Conservation (phyloP, 2,329 filamentous ascomycete genomes). For the Fusarium bactridioides region DNA sequence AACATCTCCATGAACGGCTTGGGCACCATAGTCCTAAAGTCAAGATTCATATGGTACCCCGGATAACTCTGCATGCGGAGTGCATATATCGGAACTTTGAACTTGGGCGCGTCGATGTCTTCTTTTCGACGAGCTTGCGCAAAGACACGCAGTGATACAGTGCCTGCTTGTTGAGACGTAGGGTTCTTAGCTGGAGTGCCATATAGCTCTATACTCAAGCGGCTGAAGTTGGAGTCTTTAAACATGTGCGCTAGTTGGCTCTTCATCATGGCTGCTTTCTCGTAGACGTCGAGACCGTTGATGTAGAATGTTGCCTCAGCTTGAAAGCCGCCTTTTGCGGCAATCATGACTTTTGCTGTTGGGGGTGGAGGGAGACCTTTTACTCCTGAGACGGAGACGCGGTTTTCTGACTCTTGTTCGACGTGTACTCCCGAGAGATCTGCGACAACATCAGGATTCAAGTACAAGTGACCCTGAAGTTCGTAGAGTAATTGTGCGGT, state of each 20-base stretch:
- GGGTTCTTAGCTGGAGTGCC: constrained; percentile 51
- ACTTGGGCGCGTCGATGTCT: constrained; percentile 46
- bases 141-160: constrained; percentile 57
- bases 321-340: constrained; percentile 54
- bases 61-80: constrained; percentile 53
- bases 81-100: constrained; percentile 50
- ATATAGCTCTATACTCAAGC: constrained; percentile 48
- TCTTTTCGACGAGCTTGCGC: constrained; percentile 53
- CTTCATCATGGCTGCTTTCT: constrained; percentile 55
- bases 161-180: constrained; percentile 55
- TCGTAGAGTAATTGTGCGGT: constrained; percentile 55
- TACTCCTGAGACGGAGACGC: constrained; percentile 45
- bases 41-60: constrained; percentile 54
- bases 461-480: constrained; percentile 54
- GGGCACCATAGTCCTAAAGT: constrained; percentile 54
- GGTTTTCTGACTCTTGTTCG: constrained; percentile 49
- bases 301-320: constrained; percentile 56
- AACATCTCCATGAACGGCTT: constrained; percentile 55
- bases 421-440: constrained; percentile 52
- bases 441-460: constrained; percentile 55
- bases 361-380: constrained; percentile 43
- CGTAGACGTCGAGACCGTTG: constrained; percentile 52
- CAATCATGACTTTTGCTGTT: constrained; percentile 50
- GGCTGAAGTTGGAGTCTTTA: constrained; percentile 46
- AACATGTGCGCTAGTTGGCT: constrained; percentile 48